Percentiles rank a stretch among this genome's conserved stretches.
phyloP scores from a whole-genome alignment of 371 early-diverging fungal genomes.

The Sporodiniella umbellata region DNA sequence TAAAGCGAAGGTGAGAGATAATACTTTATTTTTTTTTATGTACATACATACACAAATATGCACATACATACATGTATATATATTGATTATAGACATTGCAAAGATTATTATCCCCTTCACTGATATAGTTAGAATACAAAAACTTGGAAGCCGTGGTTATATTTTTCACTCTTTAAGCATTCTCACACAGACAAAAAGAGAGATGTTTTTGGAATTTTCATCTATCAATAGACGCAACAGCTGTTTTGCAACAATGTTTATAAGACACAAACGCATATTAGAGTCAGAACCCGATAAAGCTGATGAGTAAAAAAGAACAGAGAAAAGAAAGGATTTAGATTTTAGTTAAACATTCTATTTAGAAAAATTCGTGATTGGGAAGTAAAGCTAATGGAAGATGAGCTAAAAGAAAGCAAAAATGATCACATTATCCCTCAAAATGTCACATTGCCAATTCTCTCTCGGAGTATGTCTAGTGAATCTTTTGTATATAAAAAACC shows the following conservation, averaged over 20 bases:
- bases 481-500: slow-evolving; percentile 23
- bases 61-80: no score
- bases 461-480: slow-evolving; percentile 13
- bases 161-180: slow-evolving; percentile 17
- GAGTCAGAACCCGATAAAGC: slow-evolving; percentile 16
- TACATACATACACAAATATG: no score
- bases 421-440: slow-evolving; percentile 8
- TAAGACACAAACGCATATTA: slow-evolving; percentile 21
- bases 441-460: slow-evolving; percentile 17
- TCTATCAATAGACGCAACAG: slow-evolving; percentile 38
- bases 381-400: slow-evolving; percentile 25
- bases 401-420: slow-evolving; percentile 2
- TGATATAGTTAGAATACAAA: slow-evolving; percentile 41
- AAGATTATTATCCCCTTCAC: slow-evolving; percentile 45
- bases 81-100: no score
- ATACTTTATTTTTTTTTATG: background rate
- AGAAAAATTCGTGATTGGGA: slow-evolving; percentile 34
- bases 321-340: background rate
- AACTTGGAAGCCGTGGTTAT: slow-evolving; percentile 38
- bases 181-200: slow-evolving; percentile 16
- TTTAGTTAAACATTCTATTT: background rate
- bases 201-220: slow-evolving; percentile 44
- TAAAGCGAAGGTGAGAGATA: slow-evolving; percentile 46
- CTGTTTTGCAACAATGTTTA: slow-evolving; percentile 39
- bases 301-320: slow-evolving; percentile 18